Percentiles rank a stretch among this genome's conserved stretches.
Conservation (phyloP, 345 rosid species). For the Mallotus nudiflorus region DNA sequence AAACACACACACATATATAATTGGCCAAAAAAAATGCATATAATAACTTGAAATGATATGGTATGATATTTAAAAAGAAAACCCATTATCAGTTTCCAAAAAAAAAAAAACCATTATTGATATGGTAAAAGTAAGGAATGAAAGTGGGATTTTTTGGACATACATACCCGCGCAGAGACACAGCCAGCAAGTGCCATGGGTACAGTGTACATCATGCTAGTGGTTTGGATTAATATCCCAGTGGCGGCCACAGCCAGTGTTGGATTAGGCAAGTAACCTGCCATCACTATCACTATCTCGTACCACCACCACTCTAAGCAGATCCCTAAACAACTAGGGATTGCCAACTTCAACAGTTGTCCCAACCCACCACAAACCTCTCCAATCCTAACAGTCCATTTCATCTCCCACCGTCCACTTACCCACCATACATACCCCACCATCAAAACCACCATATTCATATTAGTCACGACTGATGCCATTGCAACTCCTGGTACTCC, state of each 20-base stretch:
- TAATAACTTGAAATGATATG: too few species aligned
- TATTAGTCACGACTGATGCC: slow-evolving; percentile 90
- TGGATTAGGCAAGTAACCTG: slow-evolving; percentile 89
- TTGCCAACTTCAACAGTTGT: slow-evolving; percentile 72
- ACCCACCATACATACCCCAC: slow-evolving; percentile 72
- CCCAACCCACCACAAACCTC: slow-evolving; percentile 62
- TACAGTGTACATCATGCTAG: slow-evolving; percentile 96
- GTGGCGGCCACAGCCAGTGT: slow-evolving; percentile 88
- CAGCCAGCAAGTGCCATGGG: slow-evolving; percentile 99
- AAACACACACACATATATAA: not conserved
- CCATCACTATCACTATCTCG: slow-evolving; percentile 84
- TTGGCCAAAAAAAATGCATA: too few species aligned
- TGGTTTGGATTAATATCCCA: slow-evolving; percentile 92
- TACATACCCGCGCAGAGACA: slow-evolving; percentile 90
- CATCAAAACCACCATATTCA: slow-evolving; percentile 75
- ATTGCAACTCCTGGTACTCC: slow-evolving; percentile 95
- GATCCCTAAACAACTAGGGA: slow-evolving; percentile 93
- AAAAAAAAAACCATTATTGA: not conserved
- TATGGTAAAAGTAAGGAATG: slow-evolving; percentile 1
- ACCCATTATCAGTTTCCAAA: too few species aligned
- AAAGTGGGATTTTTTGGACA: not conserved
- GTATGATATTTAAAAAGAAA: too few species aligned
- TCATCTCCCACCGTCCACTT: slow-evolving; percentile 56
- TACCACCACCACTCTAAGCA: slow-evolving; percentile 99
- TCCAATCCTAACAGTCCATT: slow-evolving; percentile 45